These are phyloP conservation scores for Dactylellina leptospora DNA, from an alignment of 2,329 filamentous ascomycete genomes.

Conservation along the genomic window DNA sequence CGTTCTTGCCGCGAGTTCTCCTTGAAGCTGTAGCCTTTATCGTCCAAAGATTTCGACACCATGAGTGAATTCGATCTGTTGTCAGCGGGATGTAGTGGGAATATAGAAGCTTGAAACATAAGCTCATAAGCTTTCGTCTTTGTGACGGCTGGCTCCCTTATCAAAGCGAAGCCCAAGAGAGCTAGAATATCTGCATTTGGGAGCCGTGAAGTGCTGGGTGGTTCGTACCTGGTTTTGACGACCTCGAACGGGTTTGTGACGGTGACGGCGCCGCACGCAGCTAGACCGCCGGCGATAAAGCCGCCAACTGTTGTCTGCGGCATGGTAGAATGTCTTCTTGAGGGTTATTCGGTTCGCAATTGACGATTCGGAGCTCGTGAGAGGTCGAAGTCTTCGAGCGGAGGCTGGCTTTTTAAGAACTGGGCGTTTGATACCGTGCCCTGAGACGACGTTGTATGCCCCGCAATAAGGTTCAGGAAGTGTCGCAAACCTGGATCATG, in stretches of 20 bases:
- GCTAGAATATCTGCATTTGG: neutral
- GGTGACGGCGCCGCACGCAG: conserved; percentile 95
- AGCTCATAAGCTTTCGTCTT: conserved; percentile 11
- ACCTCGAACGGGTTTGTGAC: conserved; percentile 98
- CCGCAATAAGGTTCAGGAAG: conserved; percentile 2
- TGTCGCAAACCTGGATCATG: conserved; percentile 14
- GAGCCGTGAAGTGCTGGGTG: neutral
- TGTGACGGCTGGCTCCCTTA: neutral
- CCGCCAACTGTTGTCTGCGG: conserved; percentile 65
- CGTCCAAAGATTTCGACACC: conserved; percentile 1
- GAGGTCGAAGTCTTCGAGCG: neutral
- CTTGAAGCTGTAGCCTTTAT: conserved; percentile 87
- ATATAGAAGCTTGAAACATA: conserved; percentile 1
- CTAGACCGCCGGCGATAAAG: conserved; percentile 95
- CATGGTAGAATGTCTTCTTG: conserved; percentile 46
- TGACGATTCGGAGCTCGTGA: neutral
- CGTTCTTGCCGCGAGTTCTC: conserved; percentile 87
- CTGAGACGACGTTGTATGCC: neutral
- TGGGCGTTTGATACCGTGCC: neutral
- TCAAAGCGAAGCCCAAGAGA: too few species aligned
- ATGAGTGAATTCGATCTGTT: too few species aligned
- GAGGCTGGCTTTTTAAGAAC: neutral
- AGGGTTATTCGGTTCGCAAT: conserved; percentile 57
- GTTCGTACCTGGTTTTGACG: conserved; percentile 88
- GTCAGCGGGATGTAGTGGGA: conserved; percentile 38